Base-by-base conservation (phyloP, 2,329 filamentous ascomycete genomes). In the Diaporthe sp. region DNA sequence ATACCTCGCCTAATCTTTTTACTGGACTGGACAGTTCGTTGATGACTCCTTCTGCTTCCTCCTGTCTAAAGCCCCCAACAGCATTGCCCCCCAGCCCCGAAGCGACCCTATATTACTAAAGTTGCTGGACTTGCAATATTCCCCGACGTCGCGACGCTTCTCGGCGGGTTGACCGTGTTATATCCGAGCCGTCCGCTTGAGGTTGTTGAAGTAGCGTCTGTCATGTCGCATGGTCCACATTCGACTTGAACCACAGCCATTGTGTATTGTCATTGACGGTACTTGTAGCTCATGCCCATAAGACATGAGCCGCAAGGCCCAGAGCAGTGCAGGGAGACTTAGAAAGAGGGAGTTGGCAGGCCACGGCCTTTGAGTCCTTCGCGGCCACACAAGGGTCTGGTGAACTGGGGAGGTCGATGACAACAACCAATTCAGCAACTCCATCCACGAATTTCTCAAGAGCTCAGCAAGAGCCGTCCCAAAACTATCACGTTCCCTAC, bases 291-390 rank as follows among this genome's bases (percentile, higher is more conserved):
- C 46, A n/a, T 39, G n/a, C 55, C 37, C 34, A 42, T 53, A 42
- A 71, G 75, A 76, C 51, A 76, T 76, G 75, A 75, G 75, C 73
- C 46, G 44, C 67, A 61, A 68, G 44, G 46, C n/a, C 51, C 34
- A 53, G 58, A 42, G 68, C 71, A 53, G 37, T 62, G 42, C 49
- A 75, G 55, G 73, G 75, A 51, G 65, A 75, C 31, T 61, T 46
- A 73, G 60, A 42, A 70, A 65, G 49, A 60, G 22, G 55, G 70
- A 58, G 75, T 70, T 61, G 73, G 73, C 61, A 71, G 62, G 68
- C n/a, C 19, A 46, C 25, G 17, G n/a, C 15, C 51, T 42, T 28
- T 53, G 31, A 71, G 28, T 65, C 51, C 42, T 12, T 22, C 37
- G 37, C 58, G 58, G 31, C 49, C 58, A 73, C 19, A 28, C 37